Percentiles rank a stretch among this genome's conserved stretches.
Conservation (phyloP, 2,329 filamentous ascomycete species). For the Pseudogymnoascus sp. region DNA sequence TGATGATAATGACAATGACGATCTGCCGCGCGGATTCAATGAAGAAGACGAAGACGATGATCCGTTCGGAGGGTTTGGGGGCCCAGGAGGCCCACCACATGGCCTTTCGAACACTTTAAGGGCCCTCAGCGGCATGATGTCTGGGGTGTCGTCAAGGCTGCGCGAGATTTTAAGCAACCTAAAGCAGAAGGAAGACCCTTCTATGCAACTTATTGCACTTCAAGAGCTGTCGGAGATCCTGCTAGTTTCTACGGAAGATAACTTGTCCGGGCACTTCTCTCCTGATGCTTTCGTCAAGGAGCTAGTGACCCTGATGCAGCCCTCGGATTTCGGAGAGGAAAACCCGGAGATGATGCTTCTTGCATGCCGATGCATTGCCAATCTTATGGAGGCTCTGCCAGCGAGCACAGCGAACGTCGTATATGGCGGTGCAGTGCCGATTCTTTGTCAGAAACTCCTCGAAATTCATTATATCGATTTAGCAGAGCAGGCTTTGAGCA, state of each 20-base stretch:
- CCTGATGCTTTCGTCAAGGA: constrained; percentile 95
- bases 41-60: constrained; percentile 52
- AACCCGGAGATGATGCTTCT: constrained; percentile 97
- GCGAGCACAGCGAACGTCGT: constrained; percentile 92
- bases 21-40: constrained; percentile 22
- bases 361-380: constrained; percentile 90
- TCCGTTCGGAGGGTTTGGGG: constrained; percentile 60
- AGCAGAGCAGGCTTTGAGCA: constrained; percentile 93
- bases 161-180: constrained; percentile 71
- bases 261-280: constrained; percentile 87
- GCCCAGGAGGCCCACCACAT: constrained; percentile 53
- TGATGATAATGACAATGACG: constrained; percentile 40
- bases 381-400: constrained; percentile 94
- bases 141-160: constrained; percentile 70
- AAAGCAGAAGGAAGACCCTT: constrained; percentile 75
- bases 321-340: constrained; percentile 75
- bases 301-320: constrained; percentile 84
- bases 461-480: constrained; percentile 97
- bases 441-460: constrained; percentile 88
- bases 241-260: constrained; percentile 93
- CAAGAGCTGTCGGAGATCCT: constrained; percentile 91
- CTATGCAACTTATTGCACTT: constrained; percentile 82
- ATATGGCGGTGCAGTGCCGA: constrained; percentile 91
- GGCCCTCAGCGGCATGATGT: constrained; percentile 87
- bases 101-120: constrained; percentile 74